Evolutionary conservation across 139 green algal genomes (phyloP).

Genomic region (Micractinium sp.): DNA sequence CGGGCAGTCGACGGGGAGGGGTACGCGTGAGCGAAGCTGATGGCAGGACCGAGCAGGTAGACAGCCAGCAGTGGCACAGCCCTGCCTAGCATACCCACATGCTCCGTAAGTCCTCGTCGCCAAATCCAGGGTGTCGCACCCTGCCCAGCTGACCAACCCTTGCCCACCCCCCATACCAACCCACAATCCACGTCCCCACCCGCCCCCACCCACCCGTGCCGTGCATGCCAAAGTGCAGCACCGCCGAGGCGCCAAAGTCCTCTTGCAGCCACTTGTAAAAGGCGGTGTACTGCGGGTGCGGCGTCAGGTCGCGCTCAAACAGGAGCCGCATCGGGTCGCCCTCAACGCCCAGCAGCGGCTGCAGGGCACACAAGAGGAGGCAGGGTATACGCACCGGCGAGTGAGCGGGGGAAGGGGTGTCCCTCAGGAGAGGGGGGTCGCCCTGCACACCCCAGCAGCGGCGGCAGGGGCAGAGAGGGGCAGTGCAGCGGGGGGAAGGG

Average conservation of each 20-base stretch:
- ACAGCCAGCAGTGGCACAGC: neutral
- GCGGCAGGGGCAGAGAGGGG: neutral
- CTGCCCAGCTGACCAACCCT: too few species aligned
- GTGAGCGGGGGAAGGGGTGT: neutral
- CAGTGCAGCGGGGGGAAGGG: neutral
- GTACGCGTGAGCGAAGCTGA: neutral
- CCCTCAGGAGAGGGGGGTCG: neutral
- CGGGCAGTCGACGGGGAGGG: too few species aligned
- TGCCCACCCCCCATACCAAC: too few species aligned
- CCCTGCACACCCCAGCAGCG: neutral
- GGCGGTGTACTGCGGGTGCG: constrained; percentile 95
- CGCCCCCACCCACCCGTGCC: constrained; percentile 72
- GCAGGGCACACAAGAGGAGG: neutral
- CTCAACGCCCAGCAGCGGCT: constrained; percentile 94
- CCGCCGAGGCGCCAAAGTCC: constrained; percentile 80
- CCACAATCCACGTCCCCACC: constrained; percentile 1
- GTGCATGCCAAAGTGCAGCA: constrained; percentile 99
- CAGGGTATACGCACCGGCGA: neutral
- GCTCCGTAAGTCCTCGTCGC: too few species aligned
- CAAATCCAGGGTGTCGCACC: too few species aligned
- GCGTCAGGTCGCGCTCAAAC: constrained; percentile 97
- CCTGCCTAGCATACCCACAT: neutral
- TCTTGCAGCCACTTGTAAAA: constrained; percentile 87
- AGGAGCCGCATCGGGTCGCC: constrained; percentile 98
- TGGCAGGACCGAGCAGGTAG: neutral